These are phyloP conservation scores for Pogostemon cablin DNA, from an alignment of 257 asterid species.

Conservation along the genomic window DNA sequence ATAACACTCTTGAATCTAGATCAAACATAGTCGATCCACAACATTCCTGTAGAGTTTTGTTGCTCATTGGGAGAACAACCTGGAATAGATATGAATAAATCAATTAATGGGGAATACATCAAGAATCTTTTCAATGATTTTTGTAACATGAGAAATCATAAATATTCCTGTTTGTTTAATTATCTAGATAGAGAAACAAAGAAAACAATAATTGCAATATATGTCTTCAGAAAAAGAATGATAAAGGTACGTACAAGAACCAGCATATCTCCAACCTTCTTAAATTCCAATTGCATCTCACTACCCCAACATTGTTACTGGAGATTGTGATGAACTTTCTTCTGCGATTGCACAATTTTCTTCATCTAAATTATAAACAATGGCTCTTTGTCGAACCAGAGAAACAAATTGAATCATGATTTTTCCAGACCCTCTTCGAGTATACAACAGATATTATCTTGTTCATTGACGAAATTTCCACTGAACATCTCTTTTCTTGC, in stretches of 20 bases:
- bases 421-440: conserved; percentile 66
- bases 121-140: background rate
- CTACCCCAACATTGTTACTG: background rate
- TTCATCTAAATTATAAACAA: background rate
- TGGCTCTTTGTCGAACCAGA: background rate
- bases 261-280: conserved; percentile 22
- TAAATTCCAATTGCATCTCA: background rate
- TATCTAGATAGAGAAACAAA: background rate
- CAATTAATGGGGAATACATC: background rate
- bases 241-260: conserved; percentile 1
- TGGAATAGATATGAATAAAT: background rate
- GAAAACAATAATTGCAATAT: background rate
- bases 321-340: conserved; percentile 15
- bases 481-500: conserved; percentile 30
- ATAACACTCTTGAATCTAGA: background rate
- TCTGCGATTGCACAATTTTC: conserved; percentile 11
- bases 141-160: too few species aligned
- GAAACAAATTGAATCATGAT: conserved; percentile 16
- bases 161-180: background rate
- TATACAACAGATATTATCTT: conserved; percentile 62
- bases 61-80: conserved; percentile 4
- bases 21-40: background rate
- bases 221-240: too few species aligned
- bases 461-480: conserved; percentile 24
- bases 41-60: conserved; percentile 6